Evolutionary conservation across 495 filamentous ascomycete species (phyloP), one percentile per base, ranked within the genome.

Genomic region (Penicillium coffeae): DNA sequence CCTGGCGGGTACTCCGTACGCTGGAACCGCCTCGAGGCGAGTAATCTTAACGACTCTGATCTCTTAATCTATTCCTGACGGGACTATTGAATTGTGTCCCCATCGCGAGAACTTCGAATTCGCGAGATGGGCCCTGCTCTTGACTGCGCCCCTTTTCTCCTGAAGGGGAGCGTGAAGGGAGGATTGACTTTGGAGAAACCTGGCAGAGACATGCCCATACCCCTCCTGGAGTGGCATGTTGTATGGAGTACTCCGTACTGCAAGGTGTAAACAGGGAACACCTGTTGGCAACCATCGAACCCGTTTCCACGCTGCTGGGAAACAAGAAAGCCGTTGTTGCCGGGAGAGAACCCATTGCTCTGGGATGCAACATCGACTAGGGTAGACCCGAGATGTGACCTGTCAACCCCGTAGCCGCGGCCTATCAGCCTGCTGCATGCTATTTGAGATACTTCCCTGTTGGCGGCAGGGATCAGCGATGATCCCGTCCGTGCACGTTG

Each of bases 381-480:
- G 50, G 42, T 53, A 21, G 38, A 47, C 42, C 50, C 38, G 38
- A 57, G 55, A 53, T 58, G 39, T 59, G 56, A 55, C 48, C 49
- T 51, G 52, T 62, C 52, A 59, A 21, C 22, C 27, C 22, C 14
- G 48, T 30, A 3, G 21, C 30, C 44, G 36, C 52, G 58, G 47
- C 66, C 66, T 68, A 70, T 70, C 60, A 72, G 44, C 43, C 36
- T 20, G 32, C 45, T 53, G 45, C 55, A 18, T 64, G 60, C 62
- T 66, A 70, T 72, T 72, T 70, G 66, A 70, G 62, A 70, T 70
- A 54, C 39, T 65, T 63, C 66, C 66, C 57, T 58, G 68, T 64
- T 54, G 50, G 13, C 48, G 58, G 60, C 65, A 65, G 54, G 60
- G 53, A 58, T 59, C 53, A 56, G 16, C 61, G 58, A 48, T 57